Evolutionary conservation across 495 filamentous ascomycete species (phyloP), one percentile per base, ranked within the genome.

Genomic region (Penicillium egyptiacum): DNA sequence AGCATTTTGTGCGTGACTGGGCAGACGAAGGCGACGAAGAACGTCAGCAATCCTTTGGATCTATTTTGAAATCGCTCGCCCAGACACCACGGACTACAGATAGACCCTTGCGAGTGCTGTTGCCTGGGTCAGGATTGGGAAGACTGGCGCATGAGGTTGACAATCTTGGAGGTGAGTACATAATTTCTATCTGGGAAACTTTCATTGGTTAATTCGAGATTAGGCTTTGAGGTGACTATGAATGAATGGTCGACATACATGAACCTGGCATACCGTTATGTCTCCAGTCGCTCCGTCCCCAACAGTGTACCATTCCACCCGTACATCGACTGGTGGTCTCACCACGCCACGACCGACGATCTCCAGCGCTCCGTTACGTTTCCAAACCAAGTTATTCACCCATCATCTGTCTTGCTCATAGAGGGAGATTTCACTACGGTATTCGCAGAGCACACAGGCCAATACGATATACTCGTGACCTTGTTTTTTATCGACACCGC

Each of bases 401-500:
- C 10, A 43, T 72, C 43, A 58, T 69, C 54, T 4, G 53, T 66
- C 6, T 22, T 68, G 4, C 49, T 62, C 20, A 61, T 72, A n/a
- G 76, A 79, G 45, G 78, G 78, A 20, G 75, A 79, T 57, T 80
- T 81, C 53, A 71, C 70, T 5, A 67, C 57, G 14, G 50, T 53
- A 1, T 70, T 67, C 40, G 44, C 45, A 10, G 47, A 43, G 2
- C 45, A 62, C 31, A 42, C 55, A 0, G 56, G 55, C 2, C 52
- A 45, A 25, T 80, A 71, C 48, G 71, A 81, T 26, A 70, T 72
- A 4, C 60, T 79, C 5, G 72, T 78, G 0, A 78, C 78, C 1
- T 64, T 79, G 23, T 81, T 81, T 61, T 80, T 81, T 65, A 75
- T 81, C 54, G 78, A 81, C 60, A 81, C 78, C 7, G 78, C 78